phyloP scores from a whole-genome alignment of 208 protist species.

The Herpetomonas samuelpessoai region DNA sequence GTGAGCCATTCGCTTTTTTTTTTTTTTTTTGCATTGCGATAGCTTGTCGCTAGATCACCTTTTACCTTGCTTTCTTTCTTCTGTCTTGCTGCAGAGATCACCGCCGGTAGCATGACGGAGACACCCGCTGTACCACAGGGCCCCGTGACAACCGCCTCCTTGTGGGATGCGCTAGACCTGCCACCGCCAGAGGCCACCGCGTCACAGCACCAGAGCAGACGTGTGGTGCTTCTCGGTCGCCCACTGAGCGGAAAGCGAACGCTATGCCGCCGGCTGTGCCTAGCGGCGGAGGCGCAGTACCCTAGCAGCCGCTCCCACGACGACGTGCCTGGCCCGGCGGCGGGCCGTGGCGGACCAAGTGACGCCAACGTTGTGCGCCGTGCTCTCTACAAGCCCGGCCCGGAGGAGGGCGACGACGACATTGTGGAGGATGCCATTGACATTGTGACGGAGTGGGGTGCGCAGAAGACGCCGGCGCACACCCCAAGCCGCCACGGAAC shows the following conservation, averaged over 20 bases:
- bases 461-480: background rate
- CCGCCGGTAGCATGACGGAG: background rate
- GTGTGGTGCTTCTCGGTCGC: constrained; percentile 70
- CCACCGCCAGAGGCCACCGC: constrained; percentile 29
- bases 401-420: background rate
- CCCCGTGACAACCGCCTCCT: constrained; percentile 11
- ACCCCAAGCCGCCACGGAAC: background rate
- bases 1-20: constrained; percentile 1
- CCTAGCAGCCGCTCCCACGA: constrained; percentile 7
- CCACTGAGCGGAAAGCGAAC: constrained; percentile 75
- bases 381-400: background rate
- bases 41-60: background rate
- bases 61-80: constrained; percentile 8
- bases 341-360: background rate
- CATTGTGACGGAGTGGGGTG: background rate
- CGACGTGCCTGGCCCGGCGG: constrained; percentile 3
- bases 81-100: background rate
- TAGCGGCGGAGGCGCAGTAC: constrained; percentile 56
- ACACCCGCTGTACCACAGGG: no score
- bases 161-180: constrained; percentile 57
- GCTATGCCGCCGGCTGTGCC: constrained; percentile 53
- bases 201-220: constrained; percentile 34
- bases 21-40: constrained; percentile 1
- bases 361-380: background rate
- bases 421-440: background rate